Conservation (phyloP, 345 rosid genomes). For the Eucalyptus regnans region DNA sequence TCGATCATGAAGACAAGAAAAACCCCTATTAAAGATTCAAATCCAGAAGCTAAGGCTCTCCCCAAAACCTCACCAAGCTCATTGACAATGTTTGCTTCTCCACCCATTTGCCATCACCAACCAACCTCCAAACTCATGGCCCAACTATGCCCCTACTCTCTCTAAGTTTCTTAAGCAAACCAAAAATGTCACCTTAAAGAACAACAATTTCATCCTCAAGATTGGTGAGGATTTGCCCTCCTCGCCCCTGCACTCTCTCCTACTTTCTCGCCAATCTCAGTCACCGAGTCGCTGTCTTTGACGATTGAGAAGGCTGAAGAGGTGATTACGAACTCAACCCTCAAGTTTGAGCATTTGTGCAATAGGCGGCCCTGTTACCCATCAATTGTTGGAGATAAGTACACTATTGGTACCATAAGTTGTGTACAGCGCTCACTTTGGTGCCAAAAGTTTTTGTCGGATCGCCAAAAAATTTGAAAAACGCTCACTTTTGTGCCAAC, state of each 20-base stretch:
- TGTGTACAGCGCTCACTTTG: too few species aligned
- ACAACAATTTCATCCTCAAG: conserved; percentile 45
- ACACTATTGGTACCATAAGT: too few species aligned
- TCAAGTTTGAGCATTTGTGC: background rate
- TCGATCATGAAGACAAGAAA: background rate
- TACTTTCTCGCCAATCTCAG: background rate
- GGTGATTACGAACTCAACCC: conserved; percentile 18
- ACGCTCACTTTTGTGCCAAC: too few species aligned
- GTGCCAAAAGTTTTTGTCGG: too few species aligned
- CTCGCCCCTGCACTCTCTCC: conserved; percentile 3
- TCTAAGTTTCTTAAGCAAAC: conserved; percentile 52
- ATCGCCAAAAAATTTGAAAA: too few species aligned
- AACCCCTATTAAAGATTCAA: conserved; percentile 16
- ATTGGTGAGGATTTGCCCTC: conserved; percentile 57
- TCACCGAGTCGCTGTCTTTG: conserved; percentile 2
- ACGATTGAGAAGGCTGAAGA: conserved; percentile 23
- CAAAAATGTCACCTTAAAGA: conserved; percentile 65
- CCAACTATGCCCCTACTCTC: conserved; percentile 71
- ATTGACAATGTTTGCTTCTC: conserved; percentile 84
- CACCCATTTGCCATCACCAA: conserved; percentile 42
- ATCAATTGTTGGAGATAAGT: conserved; percentile 54
- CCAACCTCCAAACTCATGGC: conserved; percentile 32
- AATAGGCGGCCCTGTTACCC: background rate
- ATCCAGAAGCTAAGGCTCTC: background rate
- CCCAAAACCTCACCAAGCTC: background rate